These are phyloP conservation scores for Boletus sp. DNA, from an alignment of 768 basidiomycete species.

Conservation along the genomic window DNA sequence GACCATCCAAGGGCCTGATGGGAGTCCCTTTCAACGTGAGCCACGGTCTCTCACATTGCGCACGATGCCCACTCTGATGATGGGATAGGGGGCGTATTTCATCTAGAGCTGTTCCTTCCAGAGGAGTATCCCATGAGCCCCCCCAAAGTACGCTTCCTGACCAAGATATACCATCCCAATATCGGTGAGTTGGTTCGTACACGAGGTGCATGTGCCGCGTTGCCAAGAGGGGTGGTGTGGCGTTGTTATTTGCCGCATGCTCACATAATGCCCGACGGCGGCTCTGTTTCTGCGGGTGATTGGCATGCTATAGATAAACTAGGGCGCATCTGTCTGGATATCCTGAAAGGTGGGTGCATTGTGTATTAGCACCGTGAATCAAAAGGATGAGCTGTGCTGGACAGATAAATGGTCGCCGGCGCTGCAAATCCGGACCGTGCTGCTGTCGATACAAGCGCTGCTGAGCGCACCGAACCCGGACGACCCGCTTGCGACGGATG, in stretches of 20 bases:
- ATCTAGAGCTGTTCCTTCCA: slow-evolving; percentile 95
- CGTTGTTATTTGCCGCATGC: slow-evolving; percentile 19
- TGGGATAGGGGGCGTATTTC: slow-evolving; percentile 82
- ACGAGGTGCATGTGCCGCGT: slow-evolving; percentile 1
- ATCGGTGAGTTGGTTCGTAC: slow-evolving; percentile 67
- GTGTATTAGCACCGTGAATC: neutral
- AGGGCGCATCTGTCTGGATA: slow-evolving; percentile 96
- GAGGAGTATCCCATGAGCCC: slow-evolving; percentile 99
- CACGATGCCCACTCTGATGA: slow-evolving; percentile 4
- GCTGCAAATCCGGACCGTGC: slow-evolving; percentile 95
- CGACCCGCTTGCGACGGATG: slow-evolving; percentile 91
- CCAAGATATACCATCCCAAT: slow-evolving; percentile 99
- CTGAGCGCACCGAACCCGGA: slow-evolving; percentile 96
- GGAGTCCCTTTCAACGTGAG: slow-evolving; percentile 88
- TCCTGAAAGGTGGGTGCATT: slow-evolving; percentile 78
- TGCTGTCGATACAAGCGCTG: slow-evolving; percentile 96
- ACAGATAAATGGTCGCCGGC: slow-evolving; percentile 99
- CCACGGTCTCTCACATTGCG: slow-evolving; percentile 6
- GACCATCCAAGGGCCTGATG: slow-evolving; percentile 90
- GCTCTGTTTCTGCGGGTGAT: neutral
- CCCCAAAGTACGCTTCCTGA: slow-evolving; percentile 95
- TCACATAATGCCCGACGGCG: slow-evolving; percentile 20
- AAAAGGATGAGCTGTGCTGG: neutral
- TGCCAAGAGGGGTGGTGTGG: slow-evolving; percentile 10
- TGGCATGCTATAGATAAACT: slow-evolving; percentile 73